Base-by-base conservation (phyloP, 2,329 filamentous ascomycete genomes). In the Dryadomyces quercus-mongolicae region DNA sequence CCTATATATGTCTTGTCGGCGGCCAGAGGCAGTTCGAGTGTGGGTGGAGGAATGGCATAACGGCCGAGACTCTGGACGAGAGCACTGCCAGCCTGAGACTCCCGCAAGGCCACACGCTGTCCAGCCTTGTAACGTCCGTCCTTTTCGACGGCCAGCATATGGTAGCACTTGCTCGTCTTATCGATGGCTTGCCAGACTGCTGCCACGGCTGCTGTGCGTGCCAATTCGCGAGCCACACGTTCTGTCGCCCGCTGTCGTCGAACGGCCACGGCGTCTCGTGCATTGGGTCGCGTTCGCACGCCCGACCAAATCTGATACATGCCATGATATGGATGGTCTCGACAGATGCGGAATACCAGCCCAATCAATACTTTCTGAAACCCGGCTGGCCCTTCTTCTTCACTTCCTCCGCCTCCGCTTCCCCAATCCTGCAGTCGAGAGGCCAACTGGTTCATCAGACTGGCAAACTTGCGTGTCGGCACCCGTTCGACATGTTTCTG, bases 231-330 rank as follows among this genome's bases (percentile, higher is more conserved):
- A 2, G 83, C 80, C 38, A 97, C 76, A 49, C 74, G 77, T 40
- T 77, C 79, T 1, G 90, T 89, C 15, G 91, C 90, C 58, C 75
- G 77, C 61, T 85, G 82, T 50, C 93, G 83, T 5, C 86, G 85
- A 20, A 83, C 72, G 1, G 88, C 86, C 3, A 85, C 79, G 44
- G 86, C 81, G 60, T 96, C 92, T 60, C 86, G 84, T 52, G 75
- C 75, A 61, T 84, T 82, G 51, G 77, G 78, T 56, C 82, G 84
- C 52, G 79, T 82, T 62, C 84, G 86, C 47, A 81, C 83, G 21
- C 86, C 84, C 2, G 91, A 88, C 74, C 92, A 96, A 45, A 98
- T 88, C 62, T 97, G 91, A 66, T 98, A 95, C 83, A 97, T 92
- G 50, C 90, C 90, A 65, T 98, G 94, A 66, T 91, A 95, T 0